A percentile compares a stretch with the other conserved stretches of the same genome.
Evolutionary conservation across 352 stramenopile species (phyloP).

Genomic region (Phytopythium boreale): DNA sequence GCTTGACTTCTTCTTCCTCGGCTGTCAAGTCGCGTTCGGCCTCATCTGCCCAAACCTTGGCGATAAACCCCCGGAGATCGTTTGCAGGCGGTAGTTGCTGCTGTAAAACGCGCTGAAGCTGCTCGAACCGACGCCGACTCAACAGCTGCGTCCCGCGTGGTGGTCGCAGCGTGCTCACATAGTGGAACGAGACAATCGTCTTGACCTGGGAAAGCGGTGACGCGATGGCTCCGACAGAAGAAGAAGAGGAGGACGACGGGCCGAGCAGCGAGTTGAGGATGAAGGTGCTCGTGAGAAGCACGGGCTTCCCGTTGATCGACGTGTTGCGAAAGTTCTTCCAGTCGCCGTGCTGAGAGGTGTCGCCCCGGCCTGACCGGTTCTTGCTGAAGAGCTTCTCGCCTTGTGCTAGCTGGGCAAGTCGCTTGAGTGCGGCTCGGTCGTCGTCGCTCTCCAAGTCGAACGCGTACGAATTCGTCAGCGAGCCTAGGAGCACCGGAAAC

Average conservation of each 20-base stretch:
- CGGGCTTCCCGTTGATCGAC: slow-evolving; percentile 49
- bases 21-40: neutral
- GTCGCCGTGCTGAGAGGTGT: slow-evolving; percentile 85
- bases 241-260: slow-evolving; percentile 10
- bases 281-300: slow-evolving; percentile 64
- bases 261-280: slow-evolving; percentile 67
- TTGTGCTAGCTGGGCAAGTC: slow-evolving; percentile 67
- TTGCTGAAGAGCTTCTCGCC: slow-evolving; percentile 71
- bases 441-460: slow-evolving; percentile 43
- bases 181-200: slow-evolving; percentile 59
- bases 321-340: slow-evolving; percentile 90
- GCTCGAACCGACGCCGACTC: slow-evolving; percentile 50
- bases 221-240: neutral
- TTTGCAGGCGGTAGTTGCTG: neutral
- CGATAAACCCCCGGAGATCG: neutral
- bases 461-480: slow-evolving; percentile 61
- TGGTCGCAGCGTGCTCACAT: slow-evolving; percentile 76
- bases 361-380: slow-evolving; percentile 36
- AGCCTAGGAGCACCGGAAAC: slow-evolving; percentile 60
- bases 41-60: neutral
- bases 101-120: slow-evolving; percentile 40
- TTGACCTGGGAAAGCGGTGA: neutral
- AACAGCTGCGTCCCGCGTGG: slow-evolving; percentile 51
- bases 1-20: neutral
- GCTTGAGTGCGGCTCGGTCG: slow-evolving; percentile 44